Evolutionary conservation across 345 rosid genomes (phyloP).

Genomic region (Ceriops tagal): DNA sequence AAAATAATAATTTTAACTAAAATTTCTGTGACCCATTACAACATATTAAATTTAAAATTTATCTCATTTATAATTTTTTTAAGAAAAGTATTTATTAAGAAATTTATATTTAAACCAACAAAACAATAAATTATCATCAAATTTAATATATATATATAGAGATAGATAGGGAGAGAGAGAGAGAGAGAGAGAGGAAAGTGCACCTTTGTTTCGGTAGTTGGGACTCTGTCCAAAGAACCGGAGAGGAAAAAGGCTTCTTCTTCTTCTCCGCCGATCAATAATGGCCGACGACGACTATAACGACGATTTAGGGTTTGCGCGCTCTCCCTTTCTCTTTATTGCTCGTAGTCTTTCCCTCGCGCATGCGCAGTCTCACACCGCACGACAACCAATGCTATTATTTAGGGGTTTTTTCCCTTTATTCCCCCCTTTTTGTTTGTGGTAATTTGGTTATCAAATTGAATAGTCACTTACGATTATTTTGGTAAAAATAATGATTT

Average conservation of each 20-base stretch:
- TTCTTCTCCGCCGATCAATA: constrained; percentile 10
- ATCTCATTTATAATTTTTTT: no score
- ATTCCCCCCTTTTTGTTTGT: neutral
- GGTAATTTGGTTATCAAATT: neutral
- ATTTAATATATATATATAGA: no score
- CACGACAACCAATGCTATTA: neutral
- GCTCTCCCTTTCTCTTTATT: neutral
- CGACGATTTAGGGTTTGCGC: constrained; percentile 57
- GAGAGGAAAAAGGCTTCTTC: neutral
- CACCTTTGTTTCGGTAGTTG: neutral
- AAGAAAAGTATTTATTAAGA: no score
- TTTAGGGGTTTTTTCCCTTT: constrained; percentile 5
- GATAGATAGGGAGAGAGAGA: no score
- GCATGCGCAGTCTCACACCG: neutral
- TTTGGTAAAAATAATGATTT: no score
- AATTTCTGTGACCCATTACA: no score
- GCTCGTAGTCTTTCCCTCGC: neutral
- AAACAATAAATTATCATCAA: no score
- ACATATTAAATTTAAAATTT: no score
- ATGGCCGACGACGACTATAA: constrained; percentile 83
- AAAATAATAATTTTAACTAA: no score
- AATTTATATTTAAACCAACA: no score
- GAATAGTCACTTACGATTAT: neutral
- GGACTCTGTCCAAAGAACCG: constrained; percentile 2
- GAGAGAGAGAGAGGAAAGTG: neutral